phyloP scores from a whole-genome alignment of 768 basidiomycete genomes.

The Serpula lacrymans region DNA sequence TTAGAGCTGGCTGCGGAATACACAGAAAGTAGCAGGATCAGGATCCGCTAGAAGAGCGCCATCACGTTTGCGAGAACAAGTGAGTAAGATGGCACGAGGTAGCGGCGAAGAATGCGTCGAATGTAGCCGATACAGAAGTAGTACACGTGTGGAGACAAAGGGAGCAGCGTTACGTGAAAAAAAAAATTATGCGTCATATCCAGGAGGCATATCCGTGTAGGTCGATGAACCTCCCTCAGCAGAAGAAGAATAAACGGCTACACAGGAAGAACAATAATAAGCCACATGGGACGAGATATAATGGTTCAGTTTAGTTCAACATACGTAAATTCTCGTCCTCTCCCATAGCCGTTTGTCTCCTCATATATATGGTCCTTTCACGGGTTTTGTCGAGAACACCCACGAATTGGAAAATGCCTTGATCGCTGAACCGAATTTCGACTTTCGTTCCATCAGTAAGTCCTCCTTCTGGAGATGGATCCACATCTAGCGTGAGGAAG shows the following conservation, averaged over 20 bases:
- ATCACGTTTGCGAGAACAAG: no score
- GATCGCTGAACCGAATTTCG: constrained; percentile 66
- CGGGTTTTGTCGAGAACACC: constrained; percentile 72
- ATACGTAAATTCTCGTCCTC: constrained; percentile 29
- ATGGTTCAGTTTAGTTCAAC: no score
- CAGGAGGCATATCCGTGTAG: constrained; percentile 26
- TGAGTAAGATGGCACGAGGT: no score
- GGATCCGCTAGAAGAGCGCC: no score
- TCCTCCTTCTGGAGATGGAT: constrained; percentile 65
- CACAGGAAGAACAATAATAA: no score
- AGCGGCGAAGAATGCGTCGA: no score
- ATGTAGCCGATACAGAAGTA: no score
- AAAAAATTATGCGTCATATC: constrained; percentile 23
- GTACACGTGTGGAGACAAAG: no score
- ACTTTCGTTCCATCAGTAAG: constrained; percentile 59
- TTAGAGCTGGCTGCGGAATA: no score
- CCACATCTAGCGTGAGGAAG: constrained; percentile 62
- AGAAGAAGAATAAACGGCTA: constrained; percentile 28
- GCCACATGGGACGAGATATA: no score
- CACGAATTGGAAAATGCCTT: constrained; percentile 71
- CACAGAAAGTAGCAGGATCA: no score
- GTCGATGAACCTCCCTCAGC: constrained; percentile 11
- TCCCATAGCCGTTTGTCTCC: constrained; percentile 42
- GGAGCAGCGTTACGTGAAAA: no score
- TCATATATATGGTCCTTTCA: constrained; percentile 75